A percentile compares a stretch with the other conserved stretches of the same genome.
Conservation (phyloP, 1,284 basidiomycete genomes). For the Sphagnurus paluster region DNA sequence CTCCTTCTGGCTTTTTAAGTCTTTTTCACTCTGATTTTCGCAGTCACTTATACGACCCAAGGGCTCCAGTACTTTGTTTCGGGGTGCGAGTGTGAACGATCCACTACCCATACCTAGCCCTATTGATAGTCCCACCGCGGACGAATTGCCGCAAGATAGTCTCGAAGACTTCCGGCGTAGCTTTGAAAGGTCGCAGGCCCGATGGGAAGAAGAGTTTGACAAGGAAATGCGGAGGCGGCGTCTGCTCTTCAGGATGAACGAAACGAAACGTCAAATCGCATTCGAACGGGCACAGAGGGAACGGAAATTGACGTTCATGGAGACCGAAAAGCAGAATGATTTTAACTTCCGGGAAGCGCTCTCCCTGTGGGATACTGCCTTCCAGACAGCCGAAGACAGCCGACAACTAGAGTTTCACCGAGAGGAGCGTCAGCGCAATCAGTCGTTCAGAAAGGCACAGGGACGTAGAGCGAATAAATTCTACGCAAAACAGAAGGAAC, state of each 20-base stretch:
- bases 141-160: neutral
- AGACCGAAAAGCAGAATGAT: slow-evolving; percentile 1
- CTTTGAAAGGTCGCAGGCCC: slow-evolving; percentile 6
- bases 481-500: slow-evolving; percentile 7
- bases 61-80: neutral
- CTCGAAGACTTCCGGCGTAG: neutral
- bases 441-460: slow-evolving; percentile 1
- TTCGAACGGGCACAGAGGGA: slow-evolving; percentile 7
- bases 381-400: slow-evolving; percentile 2
- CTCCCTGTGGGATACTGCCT: neutral
- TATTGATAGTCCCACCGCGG: neutral
- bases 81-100: neutral
- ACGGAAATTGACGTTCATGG: neutral
- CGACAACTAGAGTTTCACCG: slow-evolving; percentile 5
- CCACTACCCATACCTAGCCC: slow-evolving; percentile 6
- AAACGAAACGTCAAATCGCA: slow-evolving; percentile 4
- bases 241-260: slow-evolving; percentile 8
- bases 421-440: neutral
- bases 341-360: neutral
- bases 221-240: slow-evolving; percentile 2
- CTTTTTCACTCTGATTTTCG: neutral
- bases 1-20: slow-evolving; percentile 10
- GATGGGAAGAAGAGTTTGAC: slow-evolving; percentile 7
- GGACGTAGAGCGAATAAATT: slow-evolving; percentile 2
- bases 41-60: neutral